phyloP scores from a whole-genome alignment of 257 asterid species.

The Salvia hispanica region DNA sequence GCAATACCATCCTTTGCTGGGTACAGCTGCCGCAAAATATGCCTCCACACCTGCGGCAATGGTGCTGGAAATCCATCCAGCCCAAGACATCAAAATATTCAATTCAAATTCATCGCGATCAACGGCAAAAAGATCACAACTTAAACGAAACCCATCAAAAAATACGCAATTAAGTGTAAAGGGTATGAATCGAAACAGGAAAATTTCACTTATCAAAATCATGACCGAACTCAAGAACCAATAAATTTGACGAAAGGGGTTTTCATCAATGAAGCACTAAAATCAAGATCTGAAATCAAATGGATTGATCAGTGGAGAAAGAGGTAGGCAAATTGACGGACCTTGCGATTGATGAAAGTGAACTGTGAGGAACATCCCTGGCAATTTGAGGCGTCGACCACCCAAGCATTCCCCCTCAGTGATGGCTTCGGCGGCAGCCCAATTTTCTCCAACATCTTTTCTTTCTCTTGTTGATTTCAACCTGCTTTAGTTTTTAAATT shows the following conservation, averaged over 20 bases:
- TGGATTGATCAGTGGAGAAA: neutral
- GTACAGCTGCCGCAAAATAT: slow-evolving; percentile 83
- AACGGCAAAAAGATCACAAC: slow-evolving; percentile 24
- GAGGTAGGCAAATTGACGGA: slow-evolving; percentile 25
- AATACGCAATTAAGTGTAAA: neutral
- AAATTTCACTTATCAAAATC: neutral
- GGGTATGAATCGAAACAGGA: neutral
- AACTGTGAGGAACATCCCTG: slow-evolving; percentile 96
- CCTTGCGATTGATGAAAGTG: slow-evolving; percentile 99
- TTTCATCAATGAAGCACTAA: neutral
- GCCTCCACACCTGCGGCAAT: slow-evolving; percentile 99
- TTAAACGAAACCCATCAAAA: slow-evolving; percentile 7
- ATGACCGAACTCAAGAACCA: slow-evolving; percentile 17
- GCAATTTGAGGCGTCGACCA: slow-evolving; percentile 90
- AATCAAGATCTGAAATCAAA: slow-evolving; percentile 22
- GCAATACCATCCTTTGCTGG: slow-evolving; percentile 84
- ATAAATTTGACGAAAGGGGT: slow-evolving; percentile 16
- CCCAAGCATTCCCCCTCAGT: slow-evolving; percentile 82
- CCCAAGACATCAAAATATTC: slow-evolving; percentile 20
- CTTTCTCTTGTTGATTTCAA: neutral
- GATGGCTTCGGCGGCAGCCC: slow-evolving; percentile 96
- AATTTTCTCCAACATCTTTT: slow-evolving; percentile 86
- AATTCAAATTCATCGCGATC: neutral
- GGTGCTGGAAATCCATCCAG: slow-evolving; percentile 69
- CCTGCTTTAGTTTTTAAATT: neutral